These are phyloP conservation scores for Roridomyces roridus DNA, from an alignment of 768 basidiomycete species.

Conservation along the genomic window DNA sequence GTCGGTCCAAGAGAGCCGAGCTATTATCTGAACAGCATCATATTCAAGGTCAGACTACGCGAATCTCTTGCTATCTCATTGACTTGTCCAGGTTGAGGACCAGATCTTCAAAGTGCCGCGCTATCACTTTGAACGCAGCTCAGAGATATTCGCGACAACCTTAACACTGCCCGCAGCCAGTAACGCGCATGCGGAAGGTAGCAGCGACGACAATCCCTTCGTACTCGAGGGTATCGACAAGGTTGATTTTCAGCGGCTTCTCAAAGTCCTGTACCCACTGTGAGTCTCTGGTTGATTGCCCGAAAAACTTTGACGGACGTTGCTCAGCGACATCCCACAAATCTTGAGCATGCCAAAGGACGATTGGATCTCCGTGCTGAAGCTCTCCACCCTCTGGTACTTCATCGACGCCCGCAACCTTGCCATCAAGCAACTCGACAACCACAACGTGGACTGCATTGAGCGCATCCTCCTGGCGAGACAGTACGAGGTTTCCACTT, in stretches of 20 bases:
- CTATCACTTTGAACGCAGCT: slow-evolving; percentile 38
- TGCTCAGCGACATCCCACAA: slow-evolving; percentile 8
- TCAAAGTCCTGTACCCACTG: slow-evolving; percentile 32
- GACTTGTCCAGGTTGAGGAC: slow-evolving; percentile 41
- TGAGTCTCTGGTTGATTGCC: slow-evolving; percentile 19
- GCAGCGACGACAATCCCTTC: slow-evolving; percentile 35
- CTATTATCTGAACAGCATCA: slow-evolving; percentile 8
- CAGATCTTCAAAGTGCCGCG: slow-evolving; percentile 45
- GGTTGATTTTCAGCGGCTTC: slow-evolving; percentile 30
- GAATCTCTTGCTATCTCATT: no score
- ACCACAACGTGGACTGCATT: slow-evolving; percentile 22
- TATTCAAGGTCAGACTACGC: not conserved
- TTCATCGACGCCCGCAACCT: slow-evolving; percentile 27
- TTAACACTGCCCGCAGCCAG: slow-evolving; percentile 36
- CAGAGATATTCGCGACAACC: slow-evolving; percentile 40
- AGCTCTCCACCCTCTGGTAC: slow-evolving; percentile 37
- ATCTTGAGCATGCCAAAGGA: slow-evolving; percentile 19
- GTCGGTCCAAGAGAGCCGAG: not conserved
- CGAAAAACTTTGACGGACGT: no score
- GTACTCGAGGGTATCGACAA: slow-evolving; percentile 30
- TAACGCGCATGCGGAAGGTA: slow-evolving; percentile 29
- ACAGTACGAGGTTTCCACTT: slow-evolving; percentile 34
- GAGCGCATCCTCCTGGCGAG: slow-evolving; percentile 37
- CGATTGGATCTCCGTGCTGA: slow-evolving; percentile 33
- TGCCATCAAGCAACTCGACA: slow-evolving; percentile 30